A percentile compares a stretch with the other conserved stretches of the same genome.
Conservation (phyloP, 2,329 filamentous ascomycete genomes). For the Lachnellula cervina region DNA sequence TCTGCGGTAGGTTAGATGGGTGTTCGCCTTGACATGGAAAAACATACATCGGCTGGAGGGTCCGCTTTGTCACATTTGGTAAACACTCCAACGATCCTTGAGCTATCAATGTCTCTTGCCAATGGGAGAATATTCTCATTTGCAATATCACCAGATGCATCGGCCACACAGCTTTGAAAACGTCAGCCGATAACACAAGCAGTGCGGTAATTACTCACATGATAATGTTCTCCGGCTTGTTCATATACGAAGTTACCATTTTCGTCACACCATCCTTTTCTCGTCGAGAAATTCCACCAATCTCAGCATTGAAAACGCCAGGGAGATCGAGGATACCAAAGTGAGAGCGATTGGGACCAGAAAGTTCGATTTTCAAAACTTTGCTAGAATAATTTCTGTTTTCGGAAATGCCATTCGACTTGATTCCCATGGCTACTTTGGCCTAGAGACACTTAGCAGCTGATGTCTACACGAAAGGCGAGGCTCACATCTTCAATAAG, state of each 20-base stretch:
- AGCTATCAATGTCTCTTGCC: conserved; percentile 28
- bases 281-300: conserved; percentile 24
- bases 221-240: conserved; percentile 34
- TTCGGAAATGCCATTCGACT: conserved; percentile 14
- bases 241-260: conserved; percentile 36
- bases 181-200: neutral
- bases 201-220: conserved; percentile 30
- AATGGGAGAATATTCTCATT: conserved; percentile 31
- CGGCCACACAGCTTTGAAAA: conserved; percentile 31
- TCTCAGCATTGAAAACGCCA: conserved; percentile 28
- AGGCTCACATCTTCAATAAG: conserved; percentile 31
- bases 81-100: conserved; percentile 34
- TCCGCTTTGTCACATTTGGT: conserved; percentile 35
- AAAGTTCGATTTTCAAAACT: conserved; percentile 36
- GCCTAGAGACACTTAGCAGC: conserved; percentile 8
- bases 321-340: conserved; percentile 38
- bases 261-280: conserved; percentile 30
- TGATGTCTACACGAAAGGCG: neutral
- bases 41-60: conserved; percentile 18
- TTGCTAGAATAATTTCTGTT: conserved; percentile 36
- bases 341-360: conserved; percentile 33
- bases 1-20: neutral
- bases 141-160: conserved; percentile 30
- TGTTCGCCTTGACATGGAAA: neutral
- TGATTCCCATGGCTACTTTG: conserved; percentile 31